Base-by-base conservation (phyloP, 2,329 filamentous ascomycete genomes). In the Nigrospora osmanthi region DNA sequence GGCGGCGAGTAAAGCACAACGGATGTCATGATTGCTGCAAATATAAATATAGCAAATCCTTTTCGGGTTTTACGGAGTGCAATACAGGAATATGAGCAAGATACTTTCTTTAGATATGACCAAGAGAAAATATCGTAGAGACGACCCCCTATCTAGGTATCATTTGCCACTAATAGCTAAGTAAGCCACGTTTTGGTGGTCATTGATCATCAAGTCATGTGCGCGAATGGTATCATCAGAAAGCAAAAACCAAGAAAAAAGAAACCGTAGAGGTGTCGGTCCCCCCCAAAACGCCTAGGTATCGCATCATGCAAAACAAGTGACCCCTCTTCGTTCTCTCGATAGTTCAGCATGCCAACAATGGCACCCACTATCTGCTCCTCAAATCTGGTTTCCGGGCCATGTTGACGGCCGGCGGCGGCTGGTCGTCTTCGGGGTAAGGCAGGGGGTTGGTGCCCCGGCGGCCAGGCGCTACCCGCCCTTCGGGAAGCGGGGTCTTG, bases 361-460 rank as follows among this genome's bases (percentile, higher is more conserved):
- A 13, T 4, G 12, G 13, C 33, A 36, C 12, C 11, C 28, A 14
- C 69, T 53, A 76, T 49, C 75, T 67, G 37, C 72, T 68, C 46
- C 71, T 73, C 54, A 83, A 87, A 40, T 86, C 83, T 1, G 91
- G 91, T 63, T 96, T 96, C 54, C 83, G 80, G 38, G 85, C 82
- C 76, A 89, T 86, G 57, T 95, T 94, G 9, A 94, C 89, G 7
- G 78, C 72, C 3, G 91, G 91, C 15, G 91, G 90, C 28, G 85
- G 83, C 23, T 85, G 86, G 56, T 94, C 85, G 38, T 82, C 78
- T 38, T 81, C 83, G 0, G 91, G 91, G 61, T 96, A 96, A 1
- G 89, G 89, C 32, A 87, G 74, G 10, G 69, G 62, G 15, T 53
- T 45, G 15, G 51, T 43, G 17, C 49, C 58, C 41, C 54, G 60